These are phyloP conservation scores for Stellera chamaejasme DNA, from an alignment of 345 rosid genomes.

Conservation along the genomic window DNA sequence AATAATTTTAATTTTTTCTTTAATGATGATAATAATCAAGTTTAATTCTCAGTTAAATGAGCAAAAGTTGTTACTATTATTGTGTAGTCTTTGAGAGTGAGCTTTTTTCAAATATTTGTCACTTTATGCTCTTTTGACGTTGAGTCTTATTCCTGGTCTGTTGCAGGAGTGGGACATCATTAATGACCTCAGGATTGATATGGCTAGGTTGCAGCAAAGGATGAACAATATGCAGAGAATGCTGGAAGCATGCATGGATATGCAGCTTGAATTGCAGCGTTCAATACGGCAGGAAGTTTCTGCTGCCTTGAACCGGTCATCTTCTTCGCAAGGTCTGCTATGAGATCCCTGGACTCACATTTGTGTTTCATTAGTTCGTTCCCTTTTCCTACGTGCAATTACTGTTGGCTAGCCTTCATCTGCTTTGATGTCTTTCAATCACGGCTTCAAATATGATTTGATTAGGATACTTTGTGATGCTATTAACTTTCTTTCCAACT, in stretches of 20 bases:
- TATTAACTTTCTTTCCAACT: neutral
- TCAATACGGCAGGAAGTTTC: constrained; percentile 89
- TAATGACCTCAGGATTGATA: constrained; percentile 80
- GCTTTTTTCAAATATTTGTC: too few species aligned
- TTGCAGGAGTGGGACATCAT: constrained; percentile 77
- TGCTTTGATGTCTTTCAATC: neutral
- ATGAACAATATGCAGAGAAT: constrained; percentile 88
- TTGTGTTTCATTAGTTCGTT: neutral
- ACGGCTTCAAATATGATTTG: neutral
- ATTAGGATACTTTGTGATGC: neutral
- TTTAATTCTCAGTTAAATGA: too few species aligned
- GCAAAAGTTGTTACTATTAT: too few species aligned
- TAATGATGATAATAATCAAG: too few species aligned
- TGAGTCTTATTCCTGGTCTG: constrained; percentile 9
- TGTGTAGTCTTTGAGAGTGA: too few species aligned
- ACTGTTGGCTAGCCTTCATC: neutral
- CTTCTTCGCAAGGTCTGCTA: constrained; percentile 42
- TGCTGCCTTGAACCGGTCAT: constrained; percentile 67
- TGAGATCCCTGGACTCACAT: neutral
- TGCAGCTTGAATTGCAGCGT: constrained; percentile 94
- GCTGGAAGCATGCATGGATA: constrained; percentile 97
- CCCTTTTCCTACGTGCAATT: neutral
- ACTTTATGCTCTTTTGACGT: constrained; percentile 1
- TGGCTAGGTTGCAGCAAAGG: constrained; percentile 90
- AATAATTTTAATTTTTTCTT: too few species aligned